phyloP scores from a whole-genome alignment of 2,329 filamentous ascomycete species.

The Diplocarpon mali region DNA sequence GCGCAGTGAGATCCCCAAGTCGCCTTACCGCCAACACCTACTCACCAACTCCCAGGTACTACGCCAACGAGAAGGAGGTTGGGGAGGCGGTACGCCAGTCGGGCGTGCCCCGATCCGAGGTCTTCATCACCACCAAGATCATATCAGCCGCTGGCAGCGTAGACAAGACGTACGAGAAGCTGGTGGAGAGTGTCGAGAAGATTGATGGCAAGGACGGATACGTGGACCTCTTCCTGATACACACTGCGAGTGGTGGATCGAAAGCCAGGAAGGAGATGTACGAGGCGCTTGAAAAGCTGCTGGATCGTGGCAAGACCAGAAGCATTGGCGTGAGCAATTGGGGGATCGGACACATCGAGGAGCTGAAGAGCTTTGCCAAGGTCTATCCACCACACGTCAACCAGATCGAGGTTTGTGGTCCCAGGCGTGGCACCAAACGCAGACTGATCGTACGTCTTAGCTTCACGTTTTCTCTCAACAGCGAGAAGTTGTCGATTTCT shows the following conservation, averaged over 20 bases:
- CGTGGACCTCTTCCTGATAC: slow-evolving; percentile 62
- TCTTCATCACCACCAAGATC: slow-evolving; percentile 66
- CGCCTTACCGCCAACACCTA: background rate
- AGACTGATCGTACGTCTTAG: slow-evolving; percentile 60
- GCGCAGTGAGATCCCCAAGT: slow-evolving; percentile 31
- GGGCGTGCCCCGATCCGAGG: slow-evolving; percentile 41
- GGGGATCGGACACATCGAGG: slow-evolving; percentile 55
- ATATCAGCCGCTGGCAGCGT: slow-evolving; percentile 39
- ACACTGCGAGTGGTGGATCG: slow-evolving; percentile 46
- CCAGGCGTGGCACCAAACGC: slow-evolving; percentile 32
- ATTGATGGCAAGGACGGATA: slow-evolving; percentile 48
- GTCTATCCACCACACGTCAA: slow-evolving; percentile 62
- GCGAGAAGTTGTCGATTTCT: slow-evolving; percentile 40
- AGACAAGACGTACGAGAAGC: slow-evolving; percentile 47
- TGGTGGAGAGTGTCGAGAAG: slow-evolving; percentile 51
- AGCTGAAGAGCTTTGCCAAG: slow-evolving; percentile 54
- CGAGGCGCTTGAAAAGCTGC: slow-evolving; percentile 51
- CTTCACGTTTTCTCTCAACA: slow-evolving; percentile 59
- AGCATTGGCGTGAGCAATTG: slow-evolving; percentile 67
- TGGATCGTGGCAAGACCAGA: slow-evolving; percentile 47
- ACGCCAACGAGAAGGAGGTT: slow-evolving; percentile 58
- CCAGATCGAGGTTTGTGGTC: slow-evolving; percentile 53
- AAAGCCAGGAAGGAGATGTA: slow-evolving; percentile 50
- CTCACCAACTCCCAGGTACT: slow-evolving; percentile 38
- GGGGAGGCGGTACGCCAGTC: slow-evolving; percentile 50